phyloP scores from a whole-genome alignment of 495 filamentous ascomycete genomes.

The Trichodelitschia bisporula region DNA sequence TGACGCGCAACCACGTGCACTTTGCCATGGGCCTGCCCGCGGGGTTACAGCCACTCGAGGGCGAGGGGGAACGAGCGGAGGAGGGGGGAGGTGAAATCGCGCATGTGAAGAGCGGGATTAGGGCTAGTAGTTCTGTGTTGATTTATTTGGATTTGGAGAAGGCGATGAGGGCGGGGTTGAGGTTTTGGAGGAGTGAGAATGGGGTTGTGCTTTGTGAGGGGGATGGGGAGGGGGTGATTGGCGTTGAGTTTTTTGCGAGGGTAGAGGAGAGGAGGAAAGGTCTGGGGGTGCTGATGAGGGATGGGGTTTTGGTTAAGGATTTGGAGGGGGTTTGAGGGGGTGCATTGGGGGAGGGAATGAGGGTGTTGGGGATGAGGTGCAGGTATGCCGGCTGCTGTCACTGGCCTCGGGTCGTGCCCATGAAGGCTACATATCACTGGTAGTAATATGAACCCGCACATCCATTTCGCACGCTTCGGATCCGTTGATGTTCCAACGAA shows the following conservation, averaged over 20 bases:
- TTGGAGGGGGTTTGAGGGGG: no score
- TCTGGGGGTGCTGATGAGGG: slow-evolving; percentile 10
- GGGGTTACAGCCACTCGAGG: slow-evolving; percentile 12
- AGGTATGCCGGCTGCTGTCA: no score
- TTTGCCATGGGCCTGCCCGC: slow-evolving; percentile 45
- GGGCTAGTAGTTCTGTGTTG: slow-evolving; percentile 48
- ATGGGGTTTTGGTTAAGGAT: slow-evolving; percentile 11
- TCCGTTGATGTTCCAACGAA: no score
- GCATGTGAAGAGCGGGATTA: no score
- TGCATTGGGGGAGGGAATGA: no score
- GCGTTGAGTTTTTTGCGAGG: slow-evolving; percentile 13
- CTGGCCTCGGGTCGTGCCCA: no score
- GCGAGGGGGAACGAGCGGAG: slow-evolving; percentile 1
- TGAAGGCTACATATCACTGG: no score
- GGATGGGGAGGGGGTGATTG: slow-evolving; percentile 13
- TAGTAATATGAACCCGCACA: no score
- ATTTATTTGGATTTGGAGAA: slow-evolving; percentile 53
- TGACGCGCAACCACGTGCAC: slow-evolving; percentile 72
- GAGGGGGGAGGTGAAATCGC: slow-evolving; percentile 7
- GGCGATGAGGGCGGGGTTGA: slow-evolving; percentile 37
- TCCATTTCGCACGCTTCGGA: no score
- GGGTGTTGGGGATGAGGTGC: no score
- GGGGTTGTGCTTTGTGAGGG: slow-evolving; percentile 25
- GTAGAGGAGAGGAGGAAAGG: slow-evolving; percentile 13
- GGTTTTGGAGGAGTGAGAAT: slow-evolving; percentile 76